Evolutionary conservation across 1,139 yeast species (phyloP).

Genomic region (Magnusiomyces magnusii): DNA sequence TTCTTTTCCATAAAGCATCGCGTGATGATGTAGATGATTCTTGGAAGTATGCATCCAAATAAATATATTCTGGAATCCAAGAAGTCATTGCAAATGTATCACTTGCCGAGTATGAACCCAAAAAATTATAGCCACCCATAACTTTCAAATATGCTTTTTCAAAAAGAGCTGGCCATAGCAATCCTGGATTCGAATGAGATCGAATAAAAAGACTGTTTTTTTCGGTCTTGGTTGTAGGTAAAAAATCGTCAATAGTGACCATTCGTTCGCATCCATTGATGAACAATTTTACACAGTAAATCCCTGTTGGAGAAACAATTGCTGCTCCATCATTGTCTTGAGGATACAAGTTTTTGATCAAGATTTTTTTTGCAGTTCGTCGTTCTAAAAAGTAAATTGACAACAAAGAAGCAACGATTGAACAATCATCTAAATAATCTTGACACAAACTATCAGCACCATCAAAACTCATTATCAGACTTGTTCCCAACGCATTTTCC

Average conservation of each 20-base stretch:
- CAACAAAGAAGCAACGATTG: slow-evolving; percentile 61
- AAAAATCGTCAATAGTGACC: slow-evolving; percentile 43
- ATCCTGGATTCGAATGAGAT: slow-evolving; percentile 37
- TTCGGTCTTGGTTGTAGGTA: slow-evolving; percentile 33
- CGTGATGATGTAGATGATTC: slow-evolving; percentile 24
- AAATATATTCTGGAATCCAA: slow-evolving; percentile 63
- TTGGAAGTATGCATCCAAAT: slow-evolving; percentile 30
- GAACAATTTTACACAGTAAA: slow-evolving; percentile 38
- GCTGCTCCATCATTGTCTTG: slow-evolving; percentile 20
- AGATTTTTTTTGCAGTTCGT: slow-evolving; percentile 18
- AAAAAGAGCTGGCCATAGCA: slow-evolving; percentile 63
- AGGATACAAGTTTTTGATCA: slow-evolving; percentile 24
- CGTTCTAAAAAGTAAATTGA: slow-evolving; percentile 33
- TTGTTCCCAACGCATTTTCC: slow-evolving; percentile 19
- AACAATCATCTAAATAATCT: slow-evolving; percentile 62
- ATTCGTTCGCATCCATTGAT: slow-evolving; percentile 56
- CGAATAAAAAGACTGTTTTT: slow-evolving; percentile 30
- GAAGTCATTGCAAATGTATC: slow-evolving; percentile 63
- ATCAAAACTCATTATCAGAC: slow-evolving; percentile 16
- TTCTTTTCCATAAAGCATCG: slow-evolving; percentile 34
- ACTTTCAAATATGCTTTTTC: slow-evolving; percentile 71
- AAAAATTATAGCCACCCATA: slow-evolving; percentile 55
- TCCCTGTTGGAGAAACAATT: slow-evolving; percentile 24
- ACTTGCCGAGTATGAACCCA: slow-evolving; percentile 74
- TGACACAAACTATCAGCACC: slow-evolving; percentile 37